Percentiles rank a stretch among this genome's conserved stretches.
phyloP scores from a whole-genome alignment of 768 basidiomycete species.

The Psilocybe tampanensis region DNA sequence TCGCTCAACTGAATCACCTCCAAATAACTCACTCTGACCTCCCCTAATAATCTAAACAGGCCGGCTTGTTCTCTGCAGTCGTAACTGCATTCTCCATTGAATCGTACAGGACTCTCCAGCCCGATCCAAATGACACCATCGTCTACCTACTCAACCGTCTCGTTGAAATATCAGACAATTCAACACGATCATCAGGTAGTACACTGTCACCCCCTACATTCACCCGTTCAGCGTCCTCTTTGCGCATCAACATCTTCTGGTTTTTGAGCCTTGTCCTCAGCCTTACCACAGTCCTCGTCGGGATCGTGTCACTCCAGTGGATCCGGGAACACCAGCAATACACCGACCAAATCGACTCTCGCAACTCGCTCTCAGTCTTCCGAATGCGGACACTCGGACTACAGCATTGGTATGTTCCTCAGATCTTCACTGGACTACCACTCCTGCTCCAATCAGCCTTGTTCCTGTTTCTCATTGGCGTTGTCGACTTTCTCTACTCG shows the following conservation, averaged over 20 bases:
- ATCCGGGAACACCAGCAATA: slow-evolving; percentile 5
- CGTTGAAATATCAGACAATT: neutral
- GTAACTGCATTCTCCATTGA: slow-evolving; percentile 1
- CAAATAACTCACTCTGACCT: too few relatives aligned
- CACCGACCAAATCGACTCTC: neutral
- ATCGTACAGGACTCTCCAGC: slow-evolving; percentile 3
- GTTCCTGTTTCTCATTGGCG: neutral
- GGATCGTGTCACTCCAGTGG: neutral
- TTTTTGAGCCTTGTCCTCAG: slow-evolving; percentile 1
- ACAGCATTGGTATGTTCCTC: neutral
- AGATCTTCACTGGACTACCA: slow-evolving; percentile 1
- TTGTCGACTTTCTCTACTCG: neutral
- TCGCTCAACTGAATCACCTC: too few relatives aligned
- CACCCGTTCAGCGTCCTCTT: neutral
- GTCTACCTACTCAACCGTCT: neutral
- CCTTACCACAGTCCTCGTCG: neutral
- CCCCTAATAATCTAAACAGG: too few relatives aligned
- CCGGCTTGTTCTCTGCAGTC: slow-evolving; percentile 5
- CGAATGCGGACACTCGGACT: slow-evolving; percentile 1
- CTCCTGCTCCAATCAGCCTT: neutral
- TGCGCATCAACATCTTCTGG: slow-evolving; percentile 3
- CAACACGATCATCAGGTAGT: neutral
- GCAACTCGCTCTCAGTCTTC: neutral
- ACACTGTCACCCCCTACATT: neutral
- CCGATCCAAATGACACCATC: neutral